Evolutionary conservation across 2,329 filamentous ascomycete genomes (phyloP).

Genomic region (Fusarium sp.): DNA sequence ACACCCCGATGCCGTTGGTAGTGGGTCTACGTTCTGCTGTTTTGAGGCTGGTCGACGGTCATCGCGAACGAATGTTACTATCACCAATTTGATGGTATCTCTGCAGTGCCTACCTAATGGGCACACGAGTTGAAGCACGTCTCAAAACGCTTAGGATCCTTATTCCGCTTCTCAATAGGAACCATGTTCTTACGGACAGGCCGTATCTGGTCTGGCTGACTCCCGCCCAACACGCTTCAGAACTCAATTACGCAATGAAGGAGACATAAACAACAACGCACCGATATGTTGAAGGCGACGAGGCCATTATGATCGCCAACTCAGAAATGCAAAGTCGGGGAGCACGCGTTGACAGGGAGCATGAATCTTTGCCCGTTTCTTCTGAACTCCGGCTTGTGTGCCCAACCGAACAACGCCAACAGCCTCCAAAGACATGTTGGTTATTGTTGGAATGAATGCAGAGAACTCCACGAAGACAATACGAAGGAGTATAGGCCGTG

Average conservation of each 20-base stretch:
- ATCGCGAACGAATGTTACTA: slow-evolving; percentile 1
- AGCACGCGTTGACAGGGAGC: neutral
- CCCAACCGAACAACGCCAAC: neutral
- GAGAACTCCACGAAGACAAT: neutral
- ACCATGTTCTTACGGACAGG: neutral
- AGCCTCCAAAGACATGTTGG: neutral
- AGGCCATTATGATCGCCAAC: neutral
- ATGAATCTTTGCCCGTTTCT: neutral
- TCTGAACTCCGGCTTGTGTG: neutral
- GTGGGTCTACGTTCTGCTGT: neutral
- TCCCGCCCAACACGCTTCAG: neutral
- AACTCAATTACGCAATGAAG: neutral
- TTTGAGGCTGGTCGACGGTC: neutral
- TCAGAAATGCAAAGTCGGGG: neutral
- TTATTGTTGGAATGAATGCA: neutral
- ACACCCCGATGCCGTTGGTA: neutral
- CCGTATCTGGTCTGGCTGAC: neutral
- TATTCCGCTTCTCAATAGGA: slow-evolving; percentile 9
- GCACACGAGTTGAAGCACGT: neutral
- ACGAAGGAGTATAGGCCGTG: neutral
- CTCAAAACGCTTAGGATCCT: too few species aligned
- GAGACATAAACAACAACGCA: neutral
- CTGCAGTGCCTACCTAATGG: neutral
- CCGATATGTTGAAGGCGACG: too few species aligned
- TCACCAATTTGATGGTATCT: neutral